A percentile compares a stretch with the other conserved stretches of the same genome.
Conservation (phyloP, 306 rosid genomes). For the Delonix regia region DNA sequence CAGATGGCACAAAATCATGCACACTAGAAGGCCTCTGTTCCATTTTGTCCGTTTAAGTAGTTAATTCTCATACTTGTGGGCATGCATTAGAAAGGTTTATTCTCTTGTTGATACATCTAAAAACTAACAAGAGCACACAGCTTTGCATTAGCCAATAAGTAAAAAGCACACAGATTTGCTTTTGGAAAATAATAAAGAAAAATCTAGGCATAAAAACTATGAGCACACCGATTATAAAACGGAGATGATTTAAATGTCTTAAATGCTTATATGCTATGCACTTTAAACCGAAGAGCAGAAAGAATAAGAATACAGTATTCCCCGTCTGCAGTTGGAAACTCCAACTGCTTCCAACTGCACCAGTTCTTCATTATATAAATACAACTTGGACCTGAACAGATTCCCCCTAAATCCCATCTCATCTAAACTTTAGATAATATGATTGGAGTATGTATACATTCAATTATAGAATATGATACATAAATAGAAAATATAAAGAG, state of each 20-base stretch:
- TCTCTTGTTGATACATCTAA: too few species aligned
- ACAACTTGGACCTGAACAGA: slow-evolving; percentile 19
- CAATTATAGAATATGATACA: too few species aligned
- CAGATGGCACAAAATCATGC: neutral
- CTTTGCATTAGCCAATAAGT: neutral
- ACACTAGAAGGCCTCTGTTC: neutral
- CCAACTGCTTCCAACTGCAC: slow-evolving; percentile 26
- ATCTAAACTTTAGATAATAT: neutral
- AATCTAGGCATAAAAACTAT: neutral
- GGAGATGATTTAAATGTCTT: slow-evolving; percentile 8
- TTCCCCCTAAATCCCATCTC: neutral
- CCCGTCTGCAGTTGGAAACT: slow-evolving; percentile 34
- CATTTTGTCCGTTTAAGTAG: too few species aligned
- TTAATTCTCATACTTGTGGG: too few species aligned
- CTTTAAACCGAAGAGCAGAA: slow-evolving; percentile 29
- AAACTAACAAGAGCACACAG: neutral
- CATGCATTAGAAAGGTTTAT: too few species aligned
- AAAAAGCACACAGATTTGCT: neutral
- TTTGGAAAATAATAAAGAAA: neutral
- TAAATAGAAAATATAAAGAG: too few species aligned
- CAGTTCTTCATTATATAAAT: neutral
- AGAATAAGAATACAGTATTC: slow-evolving; percentile 32
- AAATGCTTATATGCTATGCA: slow-evolving; percentile 13
- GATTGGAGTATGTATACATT: too few species aligned
- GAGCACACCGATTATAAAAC: neutral